A percentile compares a stretch with the other conserved stretches of the same genome.
These are phyloP conservation scores for Apophysomyces trapeziformis DNA, from an alignment of 371 early-diverging fungal species.

Conservation along the genomic window DNA sequence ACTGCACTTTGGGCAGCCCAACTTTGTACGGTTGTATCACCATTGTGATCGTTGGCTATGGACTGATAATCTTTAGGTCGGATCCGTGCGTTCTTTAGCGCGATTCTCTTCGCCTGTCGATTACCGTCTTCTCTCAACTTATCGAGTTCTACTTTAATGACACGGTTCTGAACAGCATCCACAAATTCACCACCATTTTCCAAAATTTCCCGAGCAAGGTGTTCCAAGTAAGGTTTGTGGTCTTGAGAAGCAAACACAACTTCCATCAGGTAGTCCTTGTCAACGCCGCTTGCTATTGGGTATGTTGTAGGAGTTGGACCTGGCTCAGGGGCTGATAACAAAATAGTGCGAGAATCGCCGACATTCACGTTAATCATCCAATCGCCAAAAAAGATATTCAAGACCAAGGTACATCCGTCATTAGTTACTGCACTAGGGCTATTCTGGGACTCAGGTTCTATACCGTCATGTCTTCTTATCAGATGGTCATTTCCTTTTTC, in stretches of 20 bases:
- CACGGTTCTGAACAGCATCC: conserved; percentile 63
- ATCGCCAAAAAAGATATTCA: conserved; percentile 72
- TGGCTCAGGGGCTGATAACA: conserved; percentile 54
- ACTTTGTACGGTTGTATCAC: conserved; percentile 4
- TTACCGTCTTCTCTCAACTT: conserved; percentile 53
- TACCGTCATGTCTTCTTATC: not conserved
- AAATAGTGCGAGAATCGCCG: conserved; percentile 82
- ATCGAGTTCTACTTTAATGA: conserved; percentile 62
- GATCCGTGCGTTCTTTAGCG: conserved; percentile 66
- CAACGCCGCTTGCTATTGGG: conserved; percentile 21
- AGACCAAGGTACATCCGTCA: conserved; percentile 83
- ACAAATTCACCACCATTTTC: conserved; percentile 73
- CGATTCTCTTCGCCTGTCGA: conserved; percentile 57
- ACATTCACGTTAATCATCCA: conserved; percentile 83
- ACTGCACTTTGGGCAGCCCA: conserved; percentile 40
- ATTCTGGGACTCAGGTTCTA: not conserved
- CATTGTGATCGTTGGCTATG: not conserved
- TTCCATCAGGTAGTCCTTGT: conserved; percentile 56
- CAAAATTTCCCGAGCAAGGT: conserved; percentile 62
- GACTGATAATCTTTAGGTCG: conserved; percentile 42
- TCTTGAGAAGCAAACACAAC: conserved; percentile 69
- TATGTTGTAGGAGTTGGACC: conserved; percentile 16
- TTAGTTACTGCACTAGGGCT: conserved; percentile 33
- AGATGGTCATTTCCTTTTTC: not conserved
- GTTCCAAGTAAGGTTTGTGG: conserved; percentile 69